These are phyloP conservation scores for Maudiozyma barnettii DNA, from an alignment of 805 yeast species.

Conservation along the genomic window DNA sequence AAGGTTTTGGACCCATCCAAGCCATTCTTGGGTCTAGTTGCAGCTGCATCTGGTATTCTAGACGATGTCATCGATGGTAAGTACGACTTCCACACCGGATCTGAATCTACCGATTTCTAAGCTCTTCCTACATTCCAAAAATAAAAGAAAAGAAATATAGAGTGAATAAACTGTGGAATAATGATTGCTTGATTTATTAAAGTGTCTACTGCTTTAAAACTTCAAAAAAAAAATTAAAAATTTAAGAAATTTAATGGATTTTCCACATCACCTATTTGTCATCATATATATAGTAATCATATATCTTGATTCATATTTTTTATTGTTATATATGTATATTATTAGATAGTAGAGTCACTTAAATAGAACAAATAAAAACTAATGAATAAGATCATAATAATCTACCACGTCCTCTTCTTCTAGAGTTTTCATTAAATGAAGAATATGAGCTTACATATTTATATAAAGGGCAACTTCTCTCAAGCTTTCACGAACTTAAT, in stretches of 20 bases:
- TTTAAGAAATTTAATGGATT: background rate
- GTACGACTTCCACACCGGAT: conserved; percentile 10
- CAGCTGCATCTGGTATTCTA: conserved; percentile 82
- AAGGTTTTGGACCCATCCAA: conserved; percentile 94
- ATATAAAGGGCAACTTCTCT: too few species aligned
- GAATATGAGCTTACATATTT: too few species aligned
- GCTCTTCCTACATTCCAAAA: background rate
- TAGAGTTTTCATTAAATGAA: too few species aligned
- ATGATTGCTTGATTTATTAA: too few species aligned
- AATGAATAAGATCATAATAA: background rate
- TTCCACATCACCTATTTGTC: too few species aligned
- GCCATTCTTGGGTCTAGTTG: conserved; percentile 93
- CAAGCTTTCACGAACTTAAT: too few species aligned
- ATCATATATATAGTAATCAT: background rate
- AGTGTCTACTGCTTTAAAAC: too few species aligned
- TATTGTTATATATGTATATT: background rate
- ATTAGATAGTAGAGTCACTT: background rate
- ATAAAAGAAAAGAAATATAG: background rate
- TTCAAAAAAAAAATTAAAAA: background rate
- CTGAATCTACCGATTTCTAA: conserved; percentile 8
- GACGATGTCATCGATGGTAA: conserved; percentile 47
- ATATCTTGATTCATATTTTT: background rate
- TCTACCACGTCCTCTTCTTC: background rate
- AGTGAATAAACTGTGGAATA: background rate
- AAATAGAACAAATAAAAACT: background rate